Conservation (phyloP, 2,329 filamentous ascomycete genomes). For the Botryosphaeria dothidea region DNA sequence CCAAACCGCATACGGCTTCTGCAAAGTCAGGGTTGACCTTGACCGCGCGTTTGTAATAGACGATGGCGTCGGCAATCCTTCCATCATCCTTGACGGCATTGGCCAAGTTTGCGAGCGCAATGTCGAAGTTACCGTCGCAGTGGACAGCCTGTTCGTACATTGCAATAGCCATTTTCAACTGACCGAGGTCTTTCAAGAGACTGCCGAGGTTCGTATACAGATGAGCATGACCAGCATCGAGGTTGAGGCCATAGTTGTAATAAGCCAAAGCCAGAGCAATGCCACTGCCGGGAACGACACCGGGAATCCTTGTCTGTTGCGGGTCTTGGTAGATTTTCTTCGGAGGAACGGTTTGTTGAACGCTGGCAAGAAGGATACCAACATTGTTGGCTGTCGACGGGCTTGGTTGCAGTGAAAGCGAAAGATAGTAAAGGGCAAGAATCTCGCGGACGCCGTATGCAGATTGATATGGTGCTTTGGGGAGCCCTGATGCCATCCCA, state of each 20-base stretch:
- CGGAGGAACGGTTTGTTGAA: conserved; percentile 66
- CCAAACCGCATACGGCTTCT: conserved; percentile 92
- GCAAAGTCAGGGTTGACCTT: conserved; percentile 92
- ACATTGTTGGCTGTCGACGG: conserved; percentile 98
- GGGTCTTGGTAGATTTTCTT: conserved; percentile 40
- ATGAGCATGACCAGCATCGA: conserved; percentile 90
- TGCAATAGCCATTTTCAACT: conserved; percentile 84
- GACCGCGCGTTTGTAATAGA: conserved; percentile 88
- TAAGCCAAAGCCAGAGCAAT: conserved; percentile 86
- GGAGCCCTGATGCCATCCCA: conserved; percentile 66
- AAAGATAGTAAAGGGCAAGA: conserved; percentile 91
- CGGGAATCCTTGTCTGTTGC: conserved; percentile 60
- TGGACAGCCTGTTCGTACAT: conserved; percentile 97
- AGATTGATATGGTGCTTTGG: conserved; percentile 52
- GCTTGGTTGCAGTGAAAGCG: conserved; percentile 88
- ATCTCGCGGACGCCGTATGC: conserved; percentile 86
- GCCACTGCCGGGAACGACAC: conserved; percentile 82
- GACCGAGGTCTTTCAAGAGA: conserved; percentile 92
- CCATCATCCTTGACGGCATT: conserved; percentile 98
- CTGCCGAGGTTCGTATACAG: conserved; percentile 96
- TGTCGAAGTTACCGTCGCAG: conserved; percentile 94
- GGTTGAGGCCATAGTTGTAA: conserved; percentile 87
- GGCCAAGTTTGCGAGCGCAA: conserved; percentile 91
- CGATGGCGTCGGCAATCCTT: conserved; percentile 85
- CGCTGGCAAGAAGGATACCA: conserved; percentile 91